Evolutionary conservation across 192 early-diverging fungal species (phyloP).

Genomic region (Lunasporangiospora selenospora): DNA sequence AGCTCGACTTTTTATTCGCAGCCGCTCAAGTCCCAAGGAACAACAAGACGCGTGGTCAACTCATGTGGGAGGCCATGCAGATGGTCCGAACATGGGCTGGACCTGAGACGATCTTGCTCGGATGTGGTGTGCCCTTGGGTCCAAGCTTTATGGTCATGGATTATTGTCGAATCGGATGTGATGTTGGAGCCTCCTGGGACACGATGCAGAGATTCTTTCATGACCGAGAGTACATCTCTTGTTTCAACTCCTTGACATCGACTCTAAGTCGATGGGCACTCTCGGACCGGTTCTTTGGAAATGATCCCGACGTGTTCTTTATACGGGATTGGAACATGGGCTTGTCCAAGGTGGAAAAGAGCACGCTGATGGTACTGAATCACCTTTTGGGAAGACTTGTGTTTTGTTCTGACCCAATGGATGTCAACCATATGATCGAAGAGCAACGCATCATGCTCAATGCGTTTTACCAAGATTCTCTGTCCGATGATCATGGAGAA

Average conservation of each 20-base stretch:
- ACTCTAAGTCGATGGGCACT: constrained; percentile 54
- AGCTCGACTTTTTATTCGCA: constrained; percentile 60
- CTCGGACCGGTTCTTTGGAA: constrained; percentile 57
- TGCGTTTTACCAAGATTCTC: constrained; percentile 42
- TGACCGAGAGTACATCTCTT: constrained; percentile 59
- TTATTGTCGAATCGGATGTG: constrained; percentile 59
- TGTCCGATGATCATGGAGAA: constrained; percentile 13
- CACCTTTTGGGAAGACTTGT: constrained; percentile 57
- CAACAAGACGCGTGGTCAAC: constrained; percentile 55
- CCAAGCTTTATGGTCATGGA: constrained; percentile 52
- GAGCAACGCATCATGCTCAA: constrained; percentile 47
- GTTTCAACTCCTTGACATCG: constrained; percentile 54
- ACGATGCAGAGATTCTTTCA: constrained; percentile 50
- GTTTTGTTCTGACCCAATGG: constrained; percentile 56
- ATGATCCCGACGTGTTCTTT: constrained; percentile 61
- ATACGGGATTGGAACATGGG: constrained; percentile 52
- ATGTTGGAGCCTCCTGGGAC: constrained; percentile 58
- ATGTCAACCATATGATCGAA: constrained; percentile 17
- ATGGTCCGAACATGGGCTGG: constrained; percentile 50
- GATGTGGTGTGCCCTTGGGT: constrained; percentile 57
- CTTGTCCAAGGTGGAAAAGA: constrained; percentile 43
- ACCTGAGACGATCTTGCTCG: constrained; percentile 50
- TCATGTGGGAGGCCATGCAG: constrained; percentile 59
- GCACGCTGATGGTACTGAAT: constrained; percentile 54
- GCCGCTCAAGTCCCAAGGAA: constrained; percentile 51